Base-by-base conservation (phyloP, 495 filamentous ascomycete genomes). In the Hypomontagnella submonticulosa region DNA sequence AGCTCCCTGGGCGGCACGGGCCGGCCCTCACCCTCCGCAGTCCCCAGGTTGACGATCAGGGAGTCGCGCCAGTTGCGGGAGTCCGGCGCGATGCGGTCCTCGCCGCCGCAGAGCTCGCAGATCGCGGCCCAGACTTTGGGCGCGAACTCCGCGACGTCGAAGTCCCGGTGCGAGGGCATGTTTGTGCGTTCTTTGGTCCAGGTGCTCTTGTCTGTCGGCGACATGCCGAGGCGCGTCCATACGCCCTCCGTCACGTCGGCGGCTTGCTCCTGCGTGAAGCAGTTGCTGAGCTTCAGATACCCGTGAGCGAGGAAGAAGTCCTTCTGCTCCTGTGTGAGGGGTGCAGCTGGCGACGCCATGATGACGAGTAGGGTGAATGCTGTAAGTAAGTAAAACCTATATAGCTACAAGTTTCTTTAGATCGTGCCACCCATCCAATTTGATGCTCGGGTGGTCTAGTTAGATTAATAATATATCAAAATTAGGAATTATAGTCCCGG, bases 11-110 rank as follows among this genome's bases (percentile, higher is more conserved):
- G 77, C 55, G 72, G 68, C 27, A 80, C 75, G 34, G 81, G 70
- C 34, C 81, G 81, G 4, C 82, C 81, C 59, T 85, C 83, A 43
- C 72, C 74, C 43, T 87, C 80, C 0, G 80, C 72, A 5, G 82
- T 86, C 18, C 90, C 89, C 12, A 92, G 79, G 75, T 92, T 92
- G 20, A 92, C 87, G 58, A 92, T 92, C 30, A 91, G 80, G 11
- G 81, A 82, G 76, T 92, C 90, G 34, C 81, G 81, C 90, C 89
- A 92, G 4, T 74, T 64, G 3, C 79, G 79, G 38, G 79, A 83
- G n/a, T 71, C 57, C 1, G 78, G 77, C 8, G 74, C 69, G 11
- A 91, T 72, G 15, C 84, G 82, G 46, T 85, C 82, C 53, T 88
- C 84, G 56, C 88, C 89, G 48, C 88, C 89, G 63, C 89, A 84